Conservation (phyloP, 192 early-diverging fungal species). For the Mortierella claussenii region DNA sequence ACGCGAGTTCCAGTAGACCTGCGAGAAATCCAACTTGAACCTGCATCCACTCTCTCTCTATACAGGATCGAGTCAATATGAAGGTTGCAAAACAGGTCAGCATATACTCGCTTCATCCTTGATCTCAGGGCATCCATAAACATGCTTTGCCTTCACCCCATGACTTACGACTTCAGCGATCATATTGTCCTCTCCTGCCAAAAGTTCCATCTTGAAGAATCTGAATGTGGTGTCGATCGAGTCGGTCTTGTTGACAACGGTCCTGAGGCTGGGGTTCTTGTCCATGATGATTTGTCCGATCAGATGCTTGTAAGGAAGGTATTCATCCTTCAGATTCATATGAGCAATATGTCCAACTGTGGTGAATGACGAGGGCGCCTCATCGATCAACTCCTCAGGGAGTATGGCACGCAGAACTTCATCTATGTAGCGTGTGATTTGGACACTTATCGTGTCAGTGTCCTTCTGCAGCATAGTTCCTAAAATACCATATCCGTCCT, state of each 20-base stretch:
- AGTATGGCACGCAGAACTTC: constrained; percentile 91
- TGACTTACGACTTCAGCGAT: constrained; percentile 81
- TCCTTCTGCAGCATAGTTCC: not conserved
- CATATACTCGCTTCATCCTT: too few relatives aligned
- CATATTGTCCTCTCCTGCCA: constrained; percentile 91
- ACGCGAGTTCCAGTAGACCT: constrained; percentile 99
- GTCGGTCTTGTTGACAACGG: constrained; percentile 97
- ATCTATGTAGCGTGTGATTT: too few relatives aligned
- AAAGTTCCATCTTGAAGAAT: constrained; percentile 96
- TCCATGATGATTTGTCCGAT: constrained; percentile 97
- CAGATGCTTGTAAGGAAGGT: constrained; percentile 86
- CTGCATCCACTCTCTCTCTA: constrained; percentile 91
- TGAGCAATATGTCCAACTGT: constrained; percentile 96
- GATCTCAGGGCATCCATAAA: too few relatives aligned
- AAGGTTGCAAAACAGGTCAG: too few relatives aligned
- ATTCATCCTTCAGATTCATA: constrained; percentile 94
- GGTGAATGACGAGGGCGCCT: constrained; percentile 89
- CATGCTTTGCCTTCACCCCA: too few relatives aligned
- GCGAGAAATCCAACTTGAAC: constrained; percentile 94
- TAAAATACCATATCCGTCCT: too few relatives aligned
- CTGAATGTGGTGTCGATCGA: constrained; percentile 96
- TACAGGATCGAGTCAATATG: too few relatives aligned
- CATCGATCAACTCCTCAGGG: constrained; percentile 74
- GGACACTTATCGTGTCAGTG: too few relatives aligned
- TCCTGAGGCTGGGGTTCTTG: constrained; percentile 89